Base-by-base conservation (phyloP, 2,329 filamentous ascomycete genomes). In the Ophiostoma populinum region DNA sequence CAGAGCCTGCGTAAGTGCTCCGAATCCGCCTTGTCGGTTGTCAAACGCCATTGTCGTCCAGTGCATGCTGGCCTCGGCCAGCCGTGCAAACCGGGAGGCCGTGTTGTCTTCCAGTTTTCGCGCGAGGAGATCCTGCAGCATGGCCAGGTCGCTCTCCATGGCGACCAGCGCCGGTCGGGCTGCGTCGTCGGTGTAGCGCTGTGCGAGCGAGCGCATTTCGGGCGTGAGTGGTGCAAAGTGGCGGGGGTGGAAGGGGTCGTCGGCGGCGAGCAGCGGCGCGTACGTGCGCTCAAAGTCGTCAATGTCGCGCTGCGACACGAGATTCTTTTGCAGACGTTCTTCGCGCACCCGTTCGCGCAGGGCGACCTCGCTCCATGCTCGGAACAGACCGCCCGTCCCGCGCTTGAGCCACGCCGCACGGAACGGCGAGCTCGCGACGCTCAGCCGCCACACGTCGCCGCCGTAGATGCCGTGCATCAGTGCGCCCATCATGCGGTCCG, bases 391-490 rank as follows among this genome's bases (percentile, higher is more conserved):
- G 3, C 15, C 12, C 24, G 11, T 5, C 24, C 28, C 30, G 38
- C 34, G 9, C 21, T 24, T n/a, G 11, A 43, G 19, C 43, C 43
- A 45, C 17, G 6, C 6, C 2, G 5, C 7, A 3, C 41, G 39
- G 20, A 47, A 35, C 20, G 42, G 35, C 37, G 42, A 42, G 37
- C 43, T 44, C 21, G 36, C 42, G 25, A 77, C 50, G 53, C 85
- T 93, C 34, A 95, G 61, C 49, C 77, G 67, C 51, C 80, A 73
- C 32, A 92, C 71, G 54, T 94, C 80, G 5, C 90, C 90, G 16
- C 86, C 90, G 53, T 92, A 93, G 39, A 95, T 83, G 27, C 90
- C 90, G 54, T 95, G 90, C 35, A 83, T 48, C 49, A 74, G 57
- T 34, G 76, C 83, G 5, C 83, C 93, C 6, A 73, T 55, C 13